Evolutionary conservation across 2,329 filamentous ascomycete genomes (phyloP), one percentile per base, ranked within the genome.

Genomic region (Penicillium capsulatum): DNA sequence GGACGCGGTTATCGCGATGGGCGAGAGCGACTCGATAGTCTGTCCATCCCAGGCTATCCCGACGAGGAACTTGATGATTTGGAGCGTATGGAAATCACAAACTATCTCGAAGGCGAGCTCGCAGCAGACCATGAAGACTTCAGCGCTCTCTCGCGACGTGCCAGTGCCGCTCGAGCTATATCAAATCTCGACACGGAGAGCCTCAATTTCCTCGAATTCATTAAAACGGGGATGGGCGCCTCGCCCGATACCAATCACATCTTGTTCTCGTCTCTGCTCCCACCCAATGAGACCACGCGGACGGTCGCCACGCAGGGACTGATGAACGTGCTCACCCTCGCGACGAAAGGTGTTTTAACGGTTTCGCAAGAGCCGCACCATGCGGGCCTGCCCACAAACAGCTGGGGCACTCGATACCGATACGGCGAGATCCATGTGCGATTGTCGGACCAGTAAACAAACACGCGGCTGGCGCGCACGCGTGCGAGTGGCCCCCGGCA

Each of bases 251-350:
- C 15, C n/a, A 19, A 34, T 1, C 16, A 49, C 15, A 69, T 92
- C 29, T 67, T 74, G 0, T 94, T 96, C 56, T 78, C 83, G 31
- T 69, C 79, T 34, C 66, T 95, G 7, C 77, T 92, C 31, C 72
- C 77, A n/a, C 75, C 79, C 0, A 57, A 57, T 7, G 64, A 70
- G 29, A 79, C 76, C 19, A 70, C 61, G 29, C 74, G 70, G 24
- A 68, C 77, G 19, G 80, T 87, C 9, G 85, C 83, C 7, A 81
- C 84, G 2, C 84, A 89, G 60, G 86, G 81, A 0, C 83, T 87
- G 58, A 79, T 84, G 66, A 85, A 92, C 59, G 73, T 86, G 2
- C 74, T 94, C 10, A 73, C 76, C 8, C 72, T 92, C 30, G 81
- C 79, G 4, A 87, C 80, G 2, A 86, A 81, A 63, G 74, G 74